A percentile compares a stretch with the other conserved stretches of the same genome.
These are phyloP conservation scores for Tuber calosporum DNA, from an alignment of 495 filamentous ascomycete genomes.

Conservation along the genomic window DNA sequence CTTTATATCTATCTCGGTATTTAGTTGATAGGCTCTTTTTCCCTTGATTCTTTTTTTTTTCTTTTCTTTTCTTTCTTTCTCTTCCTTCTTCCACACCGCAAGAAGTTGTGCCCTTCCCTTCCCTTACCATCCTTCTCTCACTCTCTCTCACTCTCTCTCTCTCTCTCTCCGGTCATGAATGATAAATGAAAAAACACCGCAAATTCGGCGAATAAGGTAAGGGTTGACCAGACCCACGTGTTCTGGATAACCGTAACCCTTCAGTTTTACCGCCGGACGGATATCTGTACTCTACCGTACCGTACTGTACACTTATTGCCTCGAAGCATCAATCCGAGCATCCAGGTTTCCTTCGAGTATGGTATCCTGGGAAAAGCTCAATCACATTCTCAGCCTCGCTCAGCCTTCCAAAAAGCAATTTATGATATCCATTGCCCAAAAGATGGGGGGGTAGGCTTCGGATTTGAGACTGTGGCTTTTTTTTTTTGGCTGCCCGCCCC, in stretches of 20 bases:
- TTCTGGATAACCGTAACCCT: not conserved
- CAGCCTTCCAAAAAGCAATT: slow-evolving; percentile 5
- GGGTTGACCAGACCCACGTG: not conserved
- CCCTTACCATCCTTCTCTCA: no score
- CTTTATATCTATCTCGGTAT: slow-evolving; percentile 3
- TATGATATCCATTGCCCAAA: not conserved
- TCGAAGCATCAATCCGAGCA: not conserved
- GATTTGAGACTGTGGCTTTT: not conserved
- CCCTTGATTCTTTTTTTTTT: not conserved
- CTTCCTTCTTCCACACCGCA: not conserved
- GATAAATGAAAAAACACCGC: slow-evolving; percentile 7
- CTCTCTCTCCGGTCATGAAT: not conserved
- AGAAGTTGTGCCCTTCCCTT: no score
- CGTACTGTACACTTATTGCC: no score
- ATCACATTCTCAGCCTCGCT: slow-evolving; percentile 5
- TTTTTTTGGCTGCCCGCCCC: slow-evolving; percentile 4
- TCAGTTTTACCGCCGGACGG: slow-evolving; percentile 1
- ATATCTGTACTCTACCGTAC: slow-evolving; percentile 1
- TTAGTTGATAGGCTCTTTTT: not conserved
- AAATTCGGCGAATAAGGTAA: not conserved
- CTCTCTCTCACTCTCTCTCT: no score
- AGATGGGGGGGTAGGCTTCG: not conserved
- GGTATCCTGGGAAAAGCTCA: slow-evolving; percentile 4
- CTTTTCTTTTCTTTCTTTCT: not conserved
- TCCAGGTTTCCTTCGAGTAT: not conserved